Conservation (phyloP, 768 basidiomycete species). For the Suillus discolor region DNA sequence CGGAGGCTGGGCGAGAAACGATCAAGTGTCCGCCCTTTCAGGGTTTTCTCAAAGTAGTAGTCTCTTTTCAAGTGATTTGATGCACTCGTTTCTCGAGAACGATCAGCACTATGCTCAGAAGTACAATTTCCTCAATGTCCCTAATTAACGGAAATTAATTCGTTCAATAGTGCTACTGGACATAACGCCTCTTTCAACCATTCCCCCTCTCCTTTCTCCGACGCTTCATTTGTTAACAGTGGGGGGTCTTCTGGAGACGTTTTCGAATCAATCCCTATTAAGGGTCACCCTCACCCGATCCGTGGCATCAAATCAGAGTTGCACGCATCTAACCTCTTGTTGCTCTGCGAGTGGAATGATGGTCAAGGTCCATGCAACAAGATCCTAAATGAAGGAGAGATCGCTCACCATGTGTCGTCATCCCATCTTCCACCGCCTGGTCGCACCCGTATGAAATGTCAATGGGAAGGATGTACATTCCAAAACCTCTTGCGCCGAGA, state of each 20-base stretch:
- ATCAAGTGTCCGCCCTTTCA: neutral
- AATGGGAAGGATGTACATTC: neutral
- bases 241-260: neutral
- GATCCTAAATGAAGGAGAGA: neutral
- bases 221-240: neutral
- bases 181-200: neutral
- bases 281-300: neutral
- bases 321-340: neutral
- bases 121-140: neutral
- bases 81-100: neutral
- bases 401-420: neutral
- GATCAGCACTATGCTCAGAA: neutral
- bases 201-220: neutral
- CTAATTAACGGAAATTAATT: neutral
- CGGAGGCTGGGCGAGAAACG: no score
- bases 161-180: neutral
- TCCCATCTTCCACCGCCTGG: neutral
- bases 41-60: neutral
- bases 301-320: no score
- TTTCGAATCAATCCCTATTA: neutral
- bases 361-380: neutral
- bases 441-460: neutral
- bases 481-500: neutral
- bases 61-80: neutral
- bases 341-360: neutral